Conservation (phyloP, 371 early-diverging fungal species). For the Syncephalastrum monosporum region DNA sequence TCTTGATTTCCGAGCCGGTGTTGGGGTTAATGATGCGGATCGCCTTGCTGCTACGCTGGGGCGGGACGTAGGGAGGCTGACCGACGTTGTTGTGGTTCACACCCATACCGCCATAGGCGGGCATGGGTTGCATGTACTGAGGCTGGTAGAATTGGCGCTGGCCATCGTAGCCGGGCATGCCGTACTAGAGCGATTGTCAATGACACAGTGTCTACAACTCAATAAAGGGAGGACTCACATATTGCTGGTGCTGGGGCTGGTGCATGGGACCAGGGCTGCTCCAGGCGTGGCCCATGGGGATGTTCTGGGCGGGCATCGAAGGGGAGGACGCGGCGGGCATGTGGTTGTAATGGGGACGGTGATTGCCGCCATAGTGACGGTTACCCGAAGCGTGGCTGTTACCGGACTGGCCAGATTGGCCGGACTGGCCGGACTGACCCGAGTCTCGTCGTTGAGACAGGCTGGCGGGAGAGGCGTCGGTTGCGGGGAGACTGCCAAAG, state of each 20-base stretch:
- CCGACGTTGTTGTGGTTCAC: conserved; percentile 14
- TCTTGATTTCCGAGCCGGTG: conserved; percentile 67
- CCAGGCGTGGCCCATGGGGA: conserved; percentile 13
- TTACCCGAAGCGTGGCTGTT: conserved; percentile 5
- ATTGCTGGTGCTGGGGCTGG: conserved; percentile 20
- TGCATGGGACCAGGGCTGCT: conserved; percentile 13
- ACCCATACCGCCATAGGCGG: conserved; percentile 26
- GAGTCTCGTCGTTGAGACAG: conserved; percentile 22
- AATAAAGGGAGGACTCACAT: conserved; percentile 17
- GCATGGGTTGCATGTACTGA: conserved; percentile 27
- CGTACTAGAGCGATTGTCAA: conserved; percentile 23
- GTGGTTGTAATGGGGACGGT: conserved; percentile 24
- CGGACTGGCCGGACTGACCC: conserved; percentile 23
- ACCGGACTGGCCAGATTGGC: conserved; percentile 4
- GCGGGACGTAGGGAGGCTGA: conserved; percentile 42
- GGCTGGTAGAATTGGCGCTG: conserved; percentile 24
- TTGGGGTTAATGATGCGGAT: conserved; percentile 77
- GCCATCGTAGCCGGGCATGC: conserved; percentile 22
- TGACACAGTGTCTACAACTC: background rate
- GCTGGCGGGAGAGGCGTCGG: conserved; percentile 36
- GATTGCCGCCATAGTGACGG: conserved; percentile 10
- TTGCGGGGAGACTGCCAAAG: conserved; percentile 46
- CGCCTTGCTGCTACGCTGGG: conserved; percentile 47
- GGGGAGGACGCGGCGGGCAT: conserved; percentile 34
- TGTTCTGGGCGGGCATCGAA: conserved; percentile 24